Evolutionary conservation across 306 rosid genomes (phyloP).

Genomic region (Prunus campanulata): DNA sequence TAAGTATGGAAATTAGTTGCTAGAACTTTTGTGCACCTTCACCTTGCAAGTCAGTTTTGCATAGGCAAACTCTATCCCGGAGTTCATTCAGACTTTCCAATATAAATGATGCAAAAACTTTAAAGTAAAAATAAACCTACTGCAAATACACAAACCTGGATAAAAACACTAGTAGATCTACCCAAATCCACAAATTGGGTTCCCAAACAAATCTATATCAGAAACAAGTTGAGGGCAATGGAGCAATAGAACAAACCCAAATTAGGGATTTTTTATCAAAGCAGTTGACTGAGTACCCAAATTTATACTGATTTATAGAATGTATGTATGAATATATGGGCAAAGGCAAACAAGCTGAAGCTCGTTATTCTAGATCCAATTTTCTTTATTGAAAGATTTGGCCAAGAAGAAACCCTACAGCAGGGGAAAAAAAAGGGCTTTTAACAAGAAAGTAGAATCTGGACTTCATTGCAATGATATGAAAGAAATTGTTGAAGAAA

Average conservation of each 20-base stretch:
- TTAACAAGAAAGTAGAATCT: neutral
- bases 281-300: neutral
- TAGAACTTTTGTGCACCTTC: no score
- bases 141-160: neutral
- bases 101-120: neutral
- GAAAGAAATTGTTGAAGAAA: neutral
- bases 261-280: neutral
- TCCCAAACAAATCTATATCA: neutral
- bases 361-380: neutral
- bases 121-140: neutral
- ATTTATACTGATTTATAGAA: neutral
- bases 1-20: neutral
- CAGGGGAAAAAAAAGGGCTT: no score
- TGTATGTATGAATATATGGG: neutral
- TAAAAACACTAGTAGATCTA: neutral
- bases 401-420: slow-evolving; percentile 2
- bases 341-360: neutral
- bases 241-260: neutral
- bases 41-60: neutral
- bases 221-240: neutral
- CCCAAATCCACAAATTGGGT: neutral
- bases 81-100: neutral
- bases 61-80: neutral
- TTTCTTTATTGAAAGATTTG: neutral
- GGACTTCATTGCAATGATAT: neutral